phyloP scores from a whole-genome alignment of 768 basidiomycete genomes.

The Harrya chromipes region DNA sequence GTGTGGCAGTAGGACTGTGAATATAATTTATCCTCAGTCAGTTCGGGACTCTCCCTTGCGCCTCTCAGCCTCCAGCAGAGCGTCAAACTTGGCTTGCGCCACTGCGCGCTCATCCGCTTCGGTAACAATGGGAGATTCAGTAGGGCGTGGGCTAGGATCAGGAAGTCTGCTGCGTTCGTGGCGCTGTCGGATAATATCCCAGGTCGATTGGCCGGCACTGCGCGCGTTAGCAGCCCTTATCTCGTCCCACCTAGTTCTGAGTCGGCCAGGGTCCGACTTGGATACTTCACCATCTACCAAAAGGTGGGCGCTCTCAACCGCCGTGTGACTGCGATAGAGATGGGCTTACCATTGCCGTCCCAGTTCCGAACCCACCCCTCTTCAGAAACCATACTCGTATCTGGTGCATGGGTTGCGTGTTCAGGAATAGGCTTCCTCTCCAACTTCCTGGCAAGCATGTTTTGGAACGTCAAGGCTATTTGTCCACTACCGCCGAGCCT shows the following conservation, averaged over 20 bases:
- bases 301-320: not conserved
- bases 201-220: constrained; percentile 47
- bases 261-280: constrained; percentile 6
- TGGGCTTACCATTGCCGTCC: constrained; percentile 12
- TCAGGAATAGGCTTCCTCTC: constrained; percentile 8
- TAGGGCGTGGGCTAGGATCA: constrained; percentile 5
- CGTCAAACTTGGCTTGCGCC: constrained; percentile 59
- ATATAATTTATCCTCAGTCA: constrained; percentile 5
- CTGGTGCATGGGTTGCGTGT: constrained; percentile 1
- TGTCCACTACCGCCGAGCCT: constrained; percentile 32
- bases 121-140: constrained; percentile 3
- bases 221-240: constrained; percentile 55
- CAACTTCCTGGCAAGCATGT: constrained; percentile 20
- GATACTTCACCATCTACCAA: constrained; percentile 4
- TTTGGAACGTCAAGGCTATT: constrained; percentile 22
- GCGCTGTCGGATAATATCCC: constrained; percentile 65
- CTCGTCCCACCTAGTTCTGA: constrained; percentile 57
- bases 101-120: constrained; percentile 34
- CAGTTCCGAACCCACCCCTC: constrained; percentile 16
- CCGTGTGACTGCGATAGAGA: not conserved
- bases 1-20: not conserved
- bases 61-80: constrained; percentile 57
- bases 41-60: constrained; percentile 29
- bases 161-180: constrained; percentile 39
- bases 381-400: constrained; percentile 9